Conservation (phyloP, 1,284 basidiomycete genomes). For the Trametes versicolor region DNA sequence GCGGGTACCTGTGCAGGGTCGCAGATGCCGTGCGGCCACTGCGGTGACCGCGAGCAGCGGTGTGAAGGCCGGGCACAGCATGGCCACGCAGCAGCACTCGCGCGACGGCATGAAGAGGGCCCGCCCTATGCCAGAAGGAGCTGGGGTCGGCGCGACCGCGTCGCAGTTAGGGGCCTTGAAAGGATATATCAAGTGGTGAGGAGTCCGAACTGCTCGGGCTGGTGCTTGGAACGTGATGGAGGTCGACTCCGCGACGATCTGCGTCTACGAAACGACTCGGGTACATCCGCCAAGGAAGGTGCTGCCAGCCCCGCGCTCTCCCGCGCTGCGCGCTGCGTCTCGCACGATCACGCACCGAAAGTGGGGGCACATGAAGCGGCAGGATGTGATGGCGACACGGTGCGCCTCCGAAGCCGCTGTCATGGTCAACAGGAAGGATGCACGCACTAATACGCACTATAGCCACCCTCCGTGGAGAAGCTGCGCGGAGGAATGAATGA, state of each 20-base stretch:
- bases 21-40: neutral
- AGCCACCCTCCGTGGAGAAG: neutral
- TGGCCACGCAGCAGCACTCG: neutral
- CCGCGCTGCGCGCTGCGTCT: neutral
- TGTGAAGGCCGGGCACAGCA: slow-evolving; percentile 2
- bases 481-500: no score
- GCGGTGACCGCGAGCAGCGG: slow-evolving; percentile 4
- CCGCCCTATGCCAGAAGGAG: slow-evolving; percentile 1
- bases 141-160: slow-evolving; percentile 3
- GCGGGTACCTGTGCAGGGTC: slow-evolving; percentile 24
- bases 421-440: neutral
- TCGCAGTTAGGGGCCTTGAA: slow-evolving; percentile 10
- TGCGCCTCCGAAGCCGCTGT: neutral
- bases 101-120: neutral
- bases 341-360: neutral
- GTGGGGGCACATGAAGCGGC: neutral
- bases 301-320: no score
- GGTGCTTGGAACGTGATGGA: slow-evolving; percentile 7
- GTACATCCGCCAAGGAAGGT: neutral
- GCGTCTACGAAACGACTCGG: neutral
- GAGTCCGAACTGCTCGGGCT: slow-evolving; percentile 7
- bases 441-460: neutral
- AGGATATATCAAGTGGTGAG: slow-evolving; percentile 2
- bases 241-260: slow-evolving; percentile 21
- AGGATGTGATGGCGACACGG: neutral